phyloP scores from a whole-genome alignment of 371 early-diverging fungal species.

The Saksenaea vasiformis region DNA sequence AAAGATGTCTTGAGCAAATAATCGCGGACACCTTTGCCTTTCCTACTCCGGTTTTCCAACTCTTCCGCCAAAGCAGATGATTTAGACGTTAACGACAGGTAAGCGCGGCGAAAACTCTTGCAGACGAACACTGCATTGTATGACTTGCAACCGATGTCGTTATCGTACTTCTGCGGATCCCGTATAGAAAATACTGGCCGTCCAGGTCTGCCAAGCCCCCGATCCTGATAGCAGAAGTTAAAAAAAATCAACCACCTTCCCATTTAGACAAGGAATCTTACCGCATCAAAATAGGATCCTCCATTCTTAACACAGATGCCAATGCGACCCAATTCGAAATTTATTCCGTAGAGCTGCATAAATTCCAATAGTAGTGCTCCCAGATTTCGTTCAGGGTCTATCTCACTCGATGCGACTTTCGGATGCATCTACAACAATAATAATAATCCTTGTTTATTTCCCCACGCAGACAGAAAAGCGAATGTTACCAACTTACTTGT shows the following conservation, averaged over 20 bases:
- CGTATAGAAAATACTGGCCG: slow-evolving; percentile 46
- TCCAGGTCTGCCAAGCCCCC: slow-evolving; percentile 9
- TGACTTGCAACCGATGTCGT: slow-evolving; percentile 60
- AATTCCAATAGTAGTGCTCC: slow-evolving; percentile 94
- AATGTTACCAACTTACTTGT: slow-evolving; percentile 44
- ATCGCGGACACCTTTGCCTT: not conserved
- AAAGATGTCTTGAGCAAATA: slow-evolving; percentile 3
- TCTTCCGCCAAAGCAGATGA: slow-evolving; percentile 23
- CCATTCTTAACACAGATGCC: slow-evolving; percentile 66
- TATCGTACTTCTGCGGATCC: slow-evolving; percentile 63
- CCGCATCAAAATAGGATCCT: slow-evolving; percentile 66
- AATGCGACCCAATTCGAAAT: slow-evolving; percentile 70
- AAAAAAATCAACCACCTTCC: not conserved
- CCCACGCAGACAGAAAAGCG: not conserved
- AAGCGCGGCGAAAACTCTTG: slow-evolving; percentile 26
- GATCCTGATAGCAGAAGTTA: not conserved
- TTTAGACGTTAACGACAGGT: slow-evolving; percentile 19
- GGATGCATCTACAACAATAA: slow-evolving; percentile 77
- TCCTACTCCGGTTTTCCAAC: slow-evolving; percentile 9
- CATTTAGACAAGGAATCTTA: slow-evolving; percentile 4
- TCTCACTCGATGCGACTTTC: slow-evolving; percentile 61
- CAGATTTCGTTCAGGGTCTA: slow-evolving; percentile 78
- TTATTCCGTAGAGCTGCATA: slow-evolving; percentile 91
- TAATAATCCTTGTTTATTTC: too few relatives aligned
- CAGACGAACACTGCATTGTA: slow-evolving; percentile 21